Evolutionary conservation across 306 rosid species (phyloP).

Genomic region (Acmispon strigosus): DNA sequence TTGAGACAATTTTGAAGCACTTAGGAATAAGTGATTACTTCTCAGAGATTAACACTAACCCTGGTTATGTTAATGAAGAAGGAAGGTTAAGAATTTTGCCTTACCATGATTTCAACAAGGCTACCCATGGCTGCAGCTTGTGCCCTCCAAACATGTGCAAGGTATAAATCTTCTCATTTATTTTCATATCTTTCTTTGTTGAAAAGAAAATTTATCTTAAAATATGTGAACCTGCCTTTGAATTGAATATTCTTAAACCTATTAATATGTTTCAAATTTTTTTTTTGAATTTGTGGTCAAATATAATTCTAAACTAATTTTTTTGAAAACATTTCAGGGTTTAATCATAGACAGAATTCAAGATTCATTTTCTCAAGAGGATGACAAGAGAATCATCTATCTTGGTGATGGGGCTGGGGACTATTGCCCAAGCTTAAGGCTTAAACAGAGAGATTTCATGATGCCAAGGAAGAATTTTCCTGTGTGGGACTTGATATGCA

Average conservation of each 20-base stretch:
- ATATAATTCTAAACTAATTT: neutral
- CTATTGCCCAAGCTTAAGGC: slow-evolving; percentile 55
- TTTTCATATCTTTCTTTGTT: no score
- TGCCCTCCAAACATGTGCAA: slow-evolving; percentile 94
- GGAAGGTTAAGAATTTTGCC: slow-evolving; percentile 57
- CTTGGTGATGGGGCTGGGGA: slow-evolving; percentile 67
- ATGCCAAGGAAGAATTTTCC: slow-evolving; percentile 73
- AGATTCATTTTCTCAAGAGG: slow-evolving; percentile 8
- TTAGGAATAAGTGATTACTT: slow-evolving; percentile 55
- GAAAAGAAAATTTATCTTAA: no score
- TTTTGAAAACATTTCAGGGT: slow-evolving; percentile 24
- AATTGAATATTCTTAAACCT: no score
- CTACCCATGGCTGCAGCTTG: slow-evolving; percentile 48
- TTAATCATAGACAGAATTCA: slow-evolving; percentile 41
- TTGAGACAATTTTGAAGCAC: slow-evolving; percentile 63
- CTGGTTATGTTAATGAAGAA: slow-evolving; percentile 53
- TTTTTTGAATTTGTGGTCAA: no score
- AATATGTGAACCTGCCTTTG: no score
- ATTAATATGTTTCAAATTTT: no score
- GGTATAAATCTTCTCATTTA: slow-evolving; percentile 28
- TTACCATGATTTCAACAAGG: slow-evolving; percentile 45
- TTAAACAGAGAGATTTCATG: slow-evolving; percentile 36
- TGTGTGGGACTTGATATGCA: slow-evolving; percentile 48
- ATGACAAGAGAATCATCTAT: slow-evolving; percentile 40
- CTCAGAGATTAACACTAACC: slow-evolving; percentile 69